phyloP scores from a whole-genome alignment of 2,329 filamentous ascomycete genomes.

The Diaporthe sp. region DNA sequence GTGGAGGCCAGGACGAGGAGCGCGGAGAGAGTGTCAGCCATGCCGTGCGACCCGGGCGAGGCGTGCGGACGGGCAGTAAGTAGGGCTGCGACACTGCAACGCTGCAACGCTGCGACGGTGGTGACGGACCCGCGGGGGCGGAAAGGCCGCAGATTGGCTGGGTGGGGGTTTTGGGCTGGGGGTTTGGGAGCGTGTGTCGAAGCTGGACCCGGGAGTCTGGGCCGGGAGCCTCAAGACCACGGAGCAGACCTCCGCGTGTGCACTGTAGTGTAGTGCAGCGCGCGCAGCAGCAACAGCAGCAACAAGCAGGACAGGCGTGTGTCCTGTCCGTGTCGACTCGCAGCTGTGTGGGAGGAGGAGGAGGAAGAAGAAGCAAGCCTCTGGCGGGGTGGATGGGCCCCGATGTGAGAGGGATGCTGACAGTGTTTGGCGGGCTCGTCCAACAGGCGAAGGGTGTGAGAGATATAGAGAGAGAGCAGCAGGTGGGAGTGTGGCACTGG shows the following conservation, averaged over 20 bases:
- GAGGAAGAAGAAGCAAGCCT: too few relatives aligned
- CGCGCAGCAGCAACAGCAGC: not conserved
- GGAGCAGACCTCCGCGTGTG: not conserved
- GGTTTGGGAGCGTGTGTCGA: conserved; percentile 3
- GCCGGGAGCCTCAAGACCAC: conserved; percentile 12
- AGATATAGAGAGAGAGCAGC: not conserved
- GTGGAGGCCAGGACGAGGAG: conserved; percentile 37
- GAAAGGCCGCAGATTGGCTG: conserved; percentile 27
- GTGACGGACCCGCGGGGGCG: conserved; percentile 22
- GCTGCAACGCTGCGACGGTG: not conserved
- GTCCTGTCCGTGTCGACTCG: not conserved
- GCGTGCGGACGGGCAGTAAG: too few relatives aligned
- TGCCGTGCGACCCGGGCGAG: not conserved
- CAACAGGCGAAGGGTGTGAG: not conserved
- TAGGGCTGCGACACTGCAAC: conserved; percentile 17
- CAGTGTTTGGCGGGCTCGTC: not conserved
- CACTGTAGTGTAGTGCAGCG: not conserved
- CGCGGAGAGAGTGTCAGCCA: conserved; percentile 1
- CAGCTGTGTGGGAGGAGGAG: too few relatives aligned
- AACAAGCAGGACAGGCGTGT: not conserved
- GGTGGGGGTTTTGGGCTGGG: not conserved
- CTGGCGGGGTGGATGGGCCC: too few relatives aligned
- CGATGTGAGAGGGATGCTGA: not conserved
- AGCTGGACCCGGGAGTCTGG: conserved; percentile 23
- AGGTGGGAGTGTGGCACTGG: not conserved